These are phyloP conservation scores for Aspergillus japonicus DNA, from an alignment of 2,329 filamentous ascomycete species.

Conservation along the genomic window DNA sequence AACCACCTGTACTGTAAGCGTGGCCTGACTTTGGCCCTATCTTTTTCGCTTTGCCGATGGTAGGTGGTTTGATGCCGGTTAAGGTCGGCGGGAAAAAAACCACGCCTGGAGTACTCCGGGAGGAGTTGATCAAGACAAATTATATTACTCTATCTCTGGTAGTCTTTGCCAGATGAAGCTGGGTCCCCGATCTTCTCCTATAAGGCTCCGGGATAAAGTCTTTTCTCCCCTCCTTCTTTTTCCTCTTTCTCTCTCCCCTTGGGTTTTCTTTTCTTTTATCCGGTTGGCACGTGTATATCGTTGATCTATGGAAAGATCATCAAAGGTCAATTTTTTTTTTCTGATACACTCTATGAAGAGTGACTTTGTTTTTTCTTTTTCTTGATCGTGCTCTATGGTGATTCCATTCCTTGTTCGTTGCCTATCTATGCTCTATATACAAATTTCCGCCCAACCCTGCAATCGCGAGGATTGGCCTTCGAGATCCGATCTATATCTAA, in stretches of 20 bases:
- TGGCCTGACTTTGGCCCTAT: conserved; percentile 7
- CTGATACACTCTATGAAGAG: background rate
- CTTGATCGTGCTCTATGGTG: background rate
- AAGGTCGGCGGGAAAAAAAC: background rate
- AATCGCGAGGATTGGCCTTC: background rate
- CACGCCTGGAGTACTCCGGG: background rate
- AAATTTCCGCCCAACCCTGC: background rate
- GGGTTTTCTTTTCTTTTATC: background rate
- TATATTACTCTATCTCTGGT: too few species aligned
- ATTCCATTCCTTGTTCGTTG: background rate
- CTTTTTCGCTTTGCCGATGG: conserved; percentile 12
- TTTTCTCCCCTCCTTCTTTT: background rate
- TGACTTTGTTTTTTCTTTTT: background rate
- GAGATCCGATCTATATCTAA: conserved; percentile 4
- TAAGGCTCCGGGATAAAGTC: conserved; percentile 3
- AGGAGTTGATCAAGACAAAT: too few species aligned
- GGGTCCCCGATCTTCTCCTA: background rate
- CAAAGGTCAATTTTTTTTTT: background rate
- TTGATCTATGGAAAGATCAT: background rate
- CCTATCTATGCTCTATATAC: background rate
- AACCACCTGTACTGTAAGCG: conserved; percentile 1
- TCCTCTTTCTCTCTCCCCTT: background rate
- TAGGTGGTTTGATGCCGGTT: conserved; percentile 6
- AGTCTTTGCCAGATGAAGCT: too few species aligned
- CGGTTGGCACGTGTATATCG: background rate